Percentiles rank a stretch among this genome's conserved stretches.
phyloP scores from a whole-genome alignment of 345 rosid species.

The Kandelia obovata region DNA sequence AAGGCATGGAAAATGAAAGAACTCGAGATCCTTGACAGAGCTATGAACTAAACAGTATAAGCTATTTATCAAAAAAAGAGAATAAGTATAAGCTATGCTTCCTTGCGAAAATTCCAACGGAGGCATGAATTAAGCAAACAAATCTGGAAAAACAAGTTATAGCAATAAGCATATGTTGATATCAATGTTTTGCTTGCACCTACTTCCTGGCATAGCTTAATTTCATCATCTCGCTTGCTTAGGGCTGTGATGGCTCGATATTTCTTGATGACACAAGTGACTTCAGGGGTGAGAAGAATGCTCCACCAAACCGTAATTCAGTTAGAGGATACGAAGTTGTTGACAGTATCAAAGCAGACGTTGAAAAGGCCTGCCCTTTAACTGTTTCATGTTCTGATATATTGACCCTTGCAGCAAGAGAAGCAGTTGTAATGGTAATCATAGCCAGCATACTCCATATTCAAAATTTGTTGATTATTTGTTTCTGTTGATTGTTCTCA shows the following conservation, averaged over 20 bases:
- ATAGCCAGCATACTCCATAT: background rate
- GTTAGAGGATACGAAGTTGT: slow-evolving; percentile 71
- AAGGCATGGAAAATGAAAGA: too few relatives aligned
- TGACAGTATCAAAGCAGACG: slow-evolving; percentile 60
- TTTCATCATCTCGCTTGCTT: background rate
- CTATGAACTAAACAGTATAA: too few relatives aligned
- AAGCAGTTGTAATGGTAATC: slow-evolving; percentile 55
- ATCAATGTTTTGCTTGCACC: too few relatives aligned
- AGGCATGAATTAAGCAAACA: too few relatives aligned
- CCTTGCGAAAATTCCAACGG: too few relatives aligned
- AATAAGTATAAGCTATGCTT: too few relatives aligned
- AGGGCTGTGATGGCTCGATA: slow-evolving; percentile 83
- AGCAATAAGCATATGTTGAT: too few relatives aligned
- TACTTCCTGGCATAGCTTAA: background rate
- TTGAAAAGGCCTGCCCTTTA: slow-evolving; percentile 60
- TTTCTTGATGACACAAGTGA: slow-evolving; percentile 63
- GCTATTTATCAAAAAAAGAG: too few relatives aligned
- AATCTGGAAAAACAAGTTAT: too few relatives aligned
- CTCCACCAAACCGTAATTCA: slow-evolving; percentile 62
- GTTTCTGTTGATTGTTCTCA: background rate
- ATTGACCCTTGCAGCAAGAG: slow-evolving; percentile 78
- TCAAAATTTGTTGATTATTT: background rate
- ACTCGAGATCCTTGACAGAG: too few relatives aligned
- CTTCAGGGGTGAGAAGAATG: slow-evolving; percentile 70
- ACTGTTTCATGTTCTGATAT: slow-evolving; percentile 79